Percentiles rank a stretch among this genome's conserved stretches.
phyloP scores from a whole-genome alignment of 495 filamentous ascomycete genomes.

The Aspergillus asperescens region DNA sequence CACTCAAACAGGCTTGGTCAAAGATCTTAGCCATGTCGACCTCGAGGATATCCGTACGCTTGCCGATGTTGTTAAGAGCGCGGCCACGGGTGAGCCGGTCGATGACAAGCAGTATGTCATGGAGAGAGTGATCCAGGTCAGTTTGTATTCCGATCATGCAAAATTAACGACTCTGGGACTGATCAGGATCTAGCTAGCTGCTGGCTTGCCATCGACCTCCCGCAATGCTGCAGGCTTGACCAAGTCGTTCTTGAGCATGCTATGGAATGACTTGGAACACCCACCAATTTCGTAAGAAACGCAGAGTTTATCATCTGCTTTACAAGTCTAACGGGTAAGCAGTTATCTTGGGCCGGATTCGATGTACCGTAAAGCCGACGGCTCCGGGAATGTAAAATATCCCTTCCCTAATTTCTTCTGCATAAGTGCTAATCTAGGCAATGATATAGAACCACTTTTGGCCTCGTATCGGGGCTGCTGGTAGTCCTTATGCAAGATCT shows the following conservation, averaged over 20 bases:
- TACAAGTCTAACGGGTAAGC: slow-evolving; percentile 20
- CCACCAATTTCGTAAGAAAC: slow-evolving; percentile 53
- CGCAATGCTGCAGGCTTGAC: slow-evolving; percentile 49
- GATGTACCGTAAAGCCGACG: slow-evolving; percentile 63
- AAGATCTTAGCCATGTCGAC: slow-evolving; percentile 38
- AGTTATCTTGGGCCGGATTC: slow-evolving; percentile 50
- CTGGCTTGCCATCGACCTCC: slow-evolving; percentile 50
- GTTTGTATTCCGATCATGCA: not conserved
- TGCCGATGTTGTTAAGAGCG: slow-evolving; percentile 51
- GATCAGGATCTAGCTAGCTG: slow-evolving; percentile 27
- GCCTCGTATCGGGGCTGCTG: slow-evolving; percentile 61
- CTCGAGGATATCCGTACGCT: slow-evolving; percentile 41
- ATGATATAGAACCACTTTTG: slow-evolving; percentile 47
- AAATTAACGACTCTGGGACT: not conserved
- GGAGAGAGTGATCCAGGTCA: slow-evolving; percentile 49
- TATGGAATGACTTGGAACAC: slow-evolving; percentile 67
- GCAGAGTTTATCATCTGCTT: not conserved
- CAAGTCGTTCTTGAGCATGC: slow-evolving; percentile 52
- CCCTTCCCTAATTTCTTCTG: not conserved
- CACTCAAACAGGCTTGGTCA: slow-evolving; percentile 29
- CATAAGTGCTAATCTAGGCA: slow-evolving; percentile 5
- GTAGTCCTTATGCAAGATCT: slow-evolving; percentile 66
- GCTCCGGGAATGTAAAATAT: slow-evolving; percentile 55
- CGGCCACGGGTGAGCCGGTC: slow-evolving; percentile 75
- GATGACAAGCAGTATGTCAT: slow-evolving; percentile 71